These are phyloP conservation scores for Monascus purpureus DNA, from an alignment of 495 filamentous ascomycete genomes.

Conservation along the genomic window DNA sequence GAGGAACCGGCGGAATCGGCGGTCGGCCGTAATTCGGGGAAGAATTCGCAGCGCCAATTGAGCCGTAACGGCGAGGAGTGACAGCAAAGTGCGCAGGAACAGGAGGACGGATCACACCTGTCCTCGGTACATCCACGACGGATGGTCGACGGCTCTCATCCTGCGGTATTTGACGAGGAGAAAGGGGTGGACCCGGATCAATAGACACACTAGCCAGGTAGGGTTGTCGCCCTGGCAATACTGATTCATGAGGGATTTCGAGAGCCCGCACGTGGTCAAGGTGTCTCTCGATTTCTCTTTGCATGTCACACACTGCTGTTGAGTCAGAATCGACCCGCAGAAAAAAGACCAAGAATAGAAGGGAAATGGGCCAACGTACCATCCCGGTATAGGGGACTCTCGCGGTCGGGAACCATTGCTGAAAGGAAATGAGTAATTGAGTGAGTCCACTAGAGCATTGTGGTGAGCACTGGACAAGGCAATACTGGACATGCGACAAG, in stretches of 20 bases:
- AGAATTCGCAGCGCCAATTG: slow-evolving; percentile 62
- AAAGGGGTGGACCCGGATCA: slow-evolving; percentile 64
- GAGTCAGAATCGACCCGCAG: slow-evolving; percentile 5
- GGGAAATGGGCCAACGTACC: slow-evolving; percentile 18
- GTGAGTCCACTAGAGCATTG: slow-evolving; percentile 43
- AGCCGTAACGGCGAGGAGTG: slow-evolving; percentile 71
- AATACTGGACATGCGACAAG: slow-evolving; percentile 1
- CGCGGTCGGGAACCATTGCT: slow-evolving; percentile 53
- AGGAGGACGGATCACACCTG: slow-evolving; percentile 46
- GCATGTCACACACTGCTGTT: slow-evolving; percentile 58
- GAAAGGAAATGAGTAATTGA: slow-evolving; percentile 63
- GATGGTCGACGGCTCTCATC: slow-evolving; percentile 68
- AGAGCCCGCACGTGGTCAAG: slow-evolving; percentile 54
- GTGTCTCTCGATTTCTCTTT: slow-evolving; percentile 75
- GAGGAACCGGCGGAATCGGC: slow-evolving; percentile 53
- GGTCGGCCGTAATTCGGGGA: slow-evolving; percentile 52
- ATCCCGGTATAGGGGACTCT: slow-evolving; percentile 43
- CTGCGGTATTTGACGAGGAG: slow-evolving; percentile 80
- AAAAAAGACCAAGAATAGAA: slow-evolving; percentile 4
- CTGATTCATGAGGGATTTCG: slow-evolving; percentile 64
- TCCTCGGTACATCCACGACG: slow-evolving; percentile 16
- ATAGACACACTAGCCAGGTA: slow-evolving; percentile 59
- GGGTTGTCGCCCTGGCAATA: slow-evolving; percentile 60
- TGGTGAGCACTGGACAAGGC: slow-evolving; percentile 9
- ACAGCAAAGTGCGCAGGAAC: slow-evolving; percentile 64